Percentiles rank a stretch among this genome's conserved stretches.
Evolutionary conservation across 441 rosid species (phyloP).

Genomic region (Iberis amara): DNA sequence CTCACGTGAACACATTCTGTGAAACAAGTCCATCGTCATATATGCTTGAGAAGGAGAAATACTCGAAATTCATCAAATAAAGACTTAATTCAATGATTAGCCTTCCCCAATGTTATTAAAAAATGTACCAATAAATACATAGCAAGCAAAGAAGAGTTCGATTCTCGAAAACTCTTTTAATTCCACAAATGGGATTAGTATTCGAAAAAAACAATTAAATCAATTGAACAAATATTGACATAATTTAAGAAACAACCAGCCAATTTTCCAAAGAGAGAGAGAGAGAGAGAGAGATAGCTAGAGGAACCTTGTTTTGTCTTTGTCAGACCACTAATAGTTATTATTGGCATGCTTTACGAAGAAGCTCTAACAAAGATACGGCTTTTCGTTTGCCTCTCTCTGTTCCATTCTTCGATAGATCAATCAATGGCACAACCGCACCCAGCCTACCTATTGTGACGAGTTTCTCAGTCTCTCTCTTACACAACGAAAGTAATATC

Average conservation of each 20-base stretch:
- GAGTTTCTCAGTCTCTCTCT: conserved; percentile 70
- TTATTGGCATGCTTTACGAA: conserved; percentile 37
- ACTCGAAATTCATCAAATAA: no score
- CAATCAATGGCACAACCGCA: conserved; percentile 64
- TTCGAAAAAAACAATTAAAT: background rate
- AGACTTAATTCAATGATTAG: no score
- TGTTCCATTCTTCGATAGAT: conserved; percentile 61
- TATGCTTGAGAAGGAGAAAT: no score
- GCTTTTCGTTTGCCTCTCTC: conserved; percentile 86
- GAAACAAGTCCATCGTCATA: no score
- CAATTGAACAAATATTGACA: background rate
- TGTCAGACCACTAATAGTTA: no score
- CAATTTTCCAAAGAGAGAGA: conserved; percentile 18
- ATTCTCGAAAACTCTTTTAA: conserved; percentile 18
- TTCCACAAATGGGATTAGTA: conserved; percentile 13
- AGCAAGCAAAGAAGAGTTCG: conserved; percentile 13
- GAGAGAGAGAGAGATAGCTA: conserved; percentile 10
- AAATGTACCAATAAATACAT: no score
- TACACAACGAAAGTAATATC: conserved; percentile 68
- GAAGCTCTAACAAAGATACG: conserved; percentile 60
- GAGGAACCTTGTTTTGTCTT: no score
- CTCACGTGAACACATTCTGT: no score
- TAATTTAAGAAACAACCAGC: background rate
- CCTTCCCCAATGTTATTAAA: no score
- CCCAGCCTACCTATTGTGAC: conserved; percentile 58